Evolutionary conservation across 2,329 filamentous ascomycete species (phyloP).

Genomic region (Phialemonium atrogriseum): DNA sequence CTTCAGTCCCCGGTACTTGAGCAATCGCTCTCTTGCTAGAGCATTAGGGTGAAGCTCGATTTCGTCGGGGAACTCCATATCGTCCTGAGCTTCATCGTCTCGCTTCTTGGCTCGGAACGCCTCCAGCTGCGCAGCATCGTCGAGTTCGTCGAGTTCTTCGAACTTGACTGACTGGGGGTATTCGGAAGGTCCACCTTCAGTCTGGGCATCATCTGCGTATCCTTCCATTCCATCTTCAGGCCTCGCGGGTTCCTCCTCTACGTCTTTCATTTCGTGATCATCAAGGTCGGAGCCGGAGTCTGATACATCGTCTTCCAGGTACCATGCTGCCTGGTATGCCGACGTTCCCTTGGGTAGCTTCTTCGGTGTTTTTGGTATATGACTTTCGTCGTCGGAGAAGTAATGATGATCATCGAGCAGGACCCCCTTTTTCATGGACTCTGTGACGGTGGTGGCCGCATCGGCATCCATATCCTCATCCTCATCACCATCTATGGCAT

Average conservation of each 20-base stretch:
- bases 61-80: conserved; percentile 94
- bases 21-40: conserved; percentile 74
- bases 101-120: conserved; percentile 72
- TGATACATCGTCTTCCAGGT: conserved; percentile 66
- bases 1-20: conserved; percentile 85
- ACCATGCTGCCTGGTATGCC: conserved; percentile 92
- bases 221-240: conserved; percentile 82
- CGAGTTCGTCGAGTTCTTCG: conserved; percentile 75
- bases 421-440: conserved; percentile 68
- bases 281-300: conserved; percentile 80
- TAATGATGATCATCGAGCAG: conserved; percentile 96
- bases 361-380: conserved; percentile 55
- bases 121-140: conserved; percentile 65
- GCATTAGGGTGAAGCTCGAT: conserved; percentile 89
- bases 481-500: conserved; percentile 66
- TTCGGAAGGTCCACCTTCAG: conserved; percentile 74
- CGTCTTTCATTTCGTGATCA: conserved; percentile 51
- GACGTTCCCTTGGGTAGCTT: conserved; percentile 85
- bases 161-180: conserved; percentile 94
- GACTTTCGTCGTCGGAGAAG: conserved; percentile 74
- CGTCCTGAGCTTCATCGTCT: conserved; percentile 77
- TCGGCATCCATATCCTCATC: conserved; percentile 37
- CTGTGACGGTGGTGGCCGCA: conserved; percentile 31
- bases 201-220: conserved; percentile 55
- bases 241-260: conserved; percentile 46